A percentile compares a stretch with the other conserved stretches of the same genome.
phyloP scores from a whole-genome alignment of 495 filamentous ascomycete species.

The Aspergillus homomorphus region DNA sequence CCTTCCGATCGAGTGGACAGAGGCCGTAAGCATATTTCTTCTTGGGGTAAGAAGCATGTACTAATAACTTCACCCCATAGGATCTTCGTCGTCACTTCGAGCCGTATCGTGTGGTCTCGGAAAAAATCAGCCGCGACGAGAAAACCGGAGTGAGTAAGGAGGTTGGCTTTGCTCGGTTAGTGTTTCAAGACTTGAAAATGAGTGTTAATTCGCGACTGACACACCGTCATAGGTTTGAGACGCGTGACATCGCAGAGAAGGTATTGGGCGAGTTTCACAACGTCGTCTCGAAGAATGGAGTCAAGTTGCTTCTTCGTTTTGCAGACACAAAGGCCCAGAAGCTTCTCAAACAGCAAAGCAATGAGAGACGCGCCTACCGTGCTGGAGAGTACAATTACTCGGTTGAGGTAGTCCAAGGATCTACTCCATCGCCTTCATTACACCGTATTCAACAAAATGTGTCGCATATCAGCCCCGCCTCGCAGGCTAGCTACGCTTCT shows the following conservation, averaged over 20 bases:
- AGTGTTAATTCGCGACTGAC: background rate
- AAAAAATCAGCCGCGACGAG: slow-evolving; percentile 87
- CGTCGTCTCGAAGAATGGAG: slow-evolving; percentile 60
- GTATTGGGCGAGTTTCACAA: slow-evolving; percentile 81
- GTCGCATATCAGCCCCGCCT: slow-evolving; percentile 39
- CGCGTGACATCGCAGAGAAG: slow-evolving; percentile 79
- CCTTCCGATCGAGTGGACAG: slow-evolving; percentile 83
- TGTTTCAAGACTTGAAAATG: background rate
- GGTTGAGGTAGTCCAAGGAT: slow-evolving; percentile 45
- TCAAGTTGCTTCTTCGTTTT: slow-evolving; percentile 88
- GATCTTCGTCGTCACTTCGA: slow-evolving; percentile 56
- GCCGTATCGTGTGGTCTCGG: slow-evolving; percentile 79
- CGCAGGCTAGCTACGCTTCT: slow-evolving; percentile 42
- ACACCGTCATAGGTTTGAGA: slow-evolving; percentile 64
- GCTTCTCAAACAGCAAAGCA: slow-evolving; percentile 88
- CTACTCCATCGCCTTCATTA: slow-evolving; percentile 38
- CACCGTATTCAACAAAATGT: slow-evolving; percentile 30
- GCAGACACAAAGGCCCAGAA: slow-evolving; percentile 97
- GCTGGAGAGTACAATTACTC: slow-evolving; percentile 87
- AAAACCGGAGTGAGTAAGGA: slow-evolving; percentile 85
- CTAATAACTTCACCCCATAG: slow-evolving; percentile 23
- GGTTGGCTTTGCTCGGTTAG: slow-evolving; percentile 93
- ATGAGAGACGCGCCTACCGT: slow-evolving; percentile 86
- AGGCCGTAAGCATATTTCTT: slow-evolving; percentile 57
- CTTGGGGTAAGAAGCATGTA: background rate